Percentiles rank a stretch among this genome's conserved stretches.
phyloP scores from a whole-genome alignment of 768 basidiomycete genomes.

The Neoboletus magnificus region DNA sequence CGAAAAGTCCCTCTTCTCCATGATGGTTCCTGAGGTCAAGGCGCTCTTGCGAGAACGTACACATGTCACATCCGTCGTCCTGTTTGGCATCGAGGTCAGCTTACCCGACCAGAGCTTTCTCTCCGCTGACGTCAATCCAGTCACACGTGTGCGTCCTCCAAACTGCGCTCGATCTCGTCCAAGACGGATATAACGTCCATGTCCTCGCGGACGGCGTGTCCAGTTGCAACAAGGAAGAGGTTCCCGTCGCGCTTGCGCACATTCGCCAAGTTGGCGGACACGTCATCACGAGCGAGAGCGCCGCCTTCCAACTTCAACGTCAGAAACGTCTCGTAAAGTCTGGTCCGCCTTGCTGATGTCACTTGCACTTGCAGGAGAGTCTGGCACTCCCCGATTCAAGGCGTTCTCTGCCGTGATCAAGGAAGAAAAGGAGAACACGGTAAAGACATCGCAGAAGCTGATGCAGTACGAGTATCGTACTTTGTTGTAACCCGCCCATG shows the following conservation, averaged over 20 bases:
- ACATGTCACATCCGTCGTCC: conserved; percentile 55
- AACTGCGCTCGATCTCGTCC: conserved; percentile 67
- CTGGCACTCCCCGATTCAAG: conserved; percentile 64
- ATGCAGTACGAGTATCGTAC: conserved; percentile 29
- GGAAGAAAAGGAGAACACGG: conserved; percentile 68
- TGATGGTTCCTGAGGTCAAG: conserved; percentile 70
- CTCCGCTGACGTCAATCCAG: conserved; percentile 37
- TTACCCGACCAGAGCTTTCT: not conserved
- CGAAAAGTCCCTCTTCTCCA: conserved; percentile 83
- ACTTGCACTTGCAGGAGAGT: conserved; percentile 45
- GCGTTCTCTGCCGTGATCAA: conserved; percentile 70
- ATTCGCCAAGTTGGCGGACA: conserved; percentile 72
- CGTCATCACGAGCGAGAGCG: conserved; percentile 78
- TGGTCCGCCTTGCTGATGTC: conserved; percentile 11
- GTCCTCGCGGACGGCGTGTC: conserved; percentile 85
- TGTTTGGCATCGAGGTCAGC: conserved; percentile 87
- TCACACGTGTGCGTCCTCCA: conserved; percentile 89
- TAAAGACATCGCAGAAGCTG: conserved; percentile 33
- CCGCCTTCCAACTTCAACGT: conserved; percentile 76
- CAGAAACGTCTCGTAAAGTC: conserved; percentile 11
- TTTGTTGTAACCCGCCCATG: conserved; percentile 7
- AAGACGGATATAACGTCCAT: conserved; percentile 50
- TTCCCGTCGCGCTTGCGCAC: conserved; percentile 67
- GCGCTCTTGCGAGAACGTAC: conserved; percentile 46
- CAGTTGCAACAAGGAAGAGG: conserved; percentile 75